Conservation (phyloP, 768 basidiomycete species). For the Boletus edulis region DNA sequence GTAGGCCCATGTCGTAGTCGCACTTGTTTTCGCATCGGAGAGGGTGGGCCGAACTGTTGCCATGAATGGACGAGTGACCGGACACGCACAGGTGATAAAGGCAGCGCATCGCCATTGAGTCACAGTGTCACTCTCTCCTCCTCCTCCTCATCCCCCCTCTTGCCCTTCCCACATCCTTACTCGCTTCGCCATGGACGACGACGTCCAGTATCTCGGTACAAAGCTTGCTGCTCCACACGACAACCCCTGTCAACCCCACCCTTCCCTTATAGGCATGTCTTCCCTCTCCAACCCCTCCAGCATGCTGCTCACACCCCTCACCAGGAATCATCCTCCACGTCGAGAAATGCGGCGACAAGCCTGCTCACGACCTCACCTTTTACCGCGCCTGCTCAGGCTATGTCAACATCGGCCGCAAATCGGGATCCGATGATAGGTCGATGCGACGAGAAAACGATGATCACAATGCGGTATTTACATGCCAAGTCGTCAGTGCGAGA, state of each 20-base stretch:
- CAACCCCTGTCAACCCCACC: constrained; percentile 24
- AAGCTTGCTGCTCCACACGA: constrained; percentile 32
- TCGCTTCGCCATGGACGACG: constrained; percentile 47
- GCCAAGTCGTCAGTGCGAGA: constrained; percentile 74
- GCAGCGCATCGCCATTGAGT: constrained; percentile 30
- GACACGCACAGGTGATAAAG: constrained; percentile 29
- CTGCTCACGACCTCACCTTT: constrained; percentile 50
- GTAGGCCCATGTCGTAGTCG: not conserved
- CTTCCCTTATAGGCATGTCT: constrained; percentile 44
- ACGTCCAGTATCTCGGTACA: constrained; percentile 58
- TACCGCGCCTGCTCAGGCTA: constrained; percentile 46
- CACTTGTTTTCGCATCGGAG: not conserved
- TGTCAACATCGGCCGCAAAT: constrained; percentile 68
- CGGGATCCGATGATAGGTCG: constrained; percentile 43
- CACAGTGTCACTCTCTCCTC: constrained; percentile 30
- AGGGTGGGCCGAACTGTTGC: constrained; percentile 18
- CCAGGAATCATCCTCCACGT: constrained; percentile 61
- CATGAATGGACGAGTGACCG: constrained; percentile 24
- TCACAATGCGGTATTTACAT: constrained; percentile 62
- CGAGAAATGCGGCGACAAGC: constrained; percentile 47
- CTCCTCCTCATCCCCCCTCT: not conserved
- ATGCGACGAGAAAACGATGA: constrained; percentile 39
- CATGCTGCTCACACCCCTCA: constrained; percentile 8
- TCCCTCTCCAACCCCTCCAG: constrained; percentile 8
- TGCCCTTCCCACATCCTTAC: not conserved